Conservation (phyloP, 179 eudicot genomes). For the Beta lomatogona region DNA sequence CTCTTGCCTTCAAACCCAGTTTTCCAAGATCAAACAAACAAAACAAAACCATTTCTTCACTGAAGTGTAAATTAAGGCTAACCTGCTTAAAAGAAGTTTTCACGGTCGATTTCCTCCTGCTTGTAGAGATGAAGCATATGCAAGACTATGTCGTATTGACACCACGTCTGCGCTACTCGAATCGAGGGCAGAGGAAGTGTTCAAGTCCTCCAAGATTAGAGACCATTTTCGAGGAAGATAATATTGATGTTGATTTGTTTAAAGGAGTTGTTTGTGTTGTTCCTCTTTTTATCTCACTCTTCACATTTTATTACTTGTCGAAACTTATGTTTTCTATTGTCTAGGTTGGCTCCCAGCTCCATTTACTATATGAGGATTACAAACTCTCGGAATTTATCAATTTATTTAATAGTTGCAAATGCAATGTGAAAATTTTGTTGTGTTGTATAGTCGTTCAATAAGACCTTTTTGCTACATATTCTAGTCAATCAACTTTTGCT, state of each 20-base stretch:
- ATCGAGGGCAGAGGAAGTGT: slow-evolving; percentile 19
- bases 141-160: slow-evolving; percentile 20
- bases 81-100: no score
- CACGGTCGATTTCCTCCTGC: no score
- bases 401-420: not conserved
- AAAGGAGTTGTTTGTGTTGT: slow-evolving; percentile 2
- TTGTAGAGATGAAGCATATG: slow-evolving; percentile 6
- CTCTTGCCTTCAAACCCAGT: not conserved
- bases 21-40: not conserved
- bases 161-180: not conserved
- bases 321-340: no score
- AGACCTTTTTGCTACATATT: no score
- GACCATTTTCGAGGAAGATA: slow-evolving; percentile 34
- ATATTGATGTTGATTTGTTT: not conserved
- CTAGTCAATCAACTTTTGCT: no score
- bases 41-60: not conserved
- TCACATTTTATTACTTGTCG: not conserved
- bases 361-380: no score
- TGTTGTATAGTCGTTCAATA: no score
- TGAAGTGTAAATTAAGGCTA: no score
- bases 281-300: slow-evolving; percentile 1
- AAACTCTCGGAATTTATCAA: no score
- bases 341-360: no score
- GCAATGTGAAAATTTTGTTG: no score
- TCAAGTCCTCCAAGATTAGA: slow-evolving; percentile 30